phyloP scores from a whole-genome alignment of 371 early-diverging fungal species.

The Zopfochytrium polystomum region DNA sequence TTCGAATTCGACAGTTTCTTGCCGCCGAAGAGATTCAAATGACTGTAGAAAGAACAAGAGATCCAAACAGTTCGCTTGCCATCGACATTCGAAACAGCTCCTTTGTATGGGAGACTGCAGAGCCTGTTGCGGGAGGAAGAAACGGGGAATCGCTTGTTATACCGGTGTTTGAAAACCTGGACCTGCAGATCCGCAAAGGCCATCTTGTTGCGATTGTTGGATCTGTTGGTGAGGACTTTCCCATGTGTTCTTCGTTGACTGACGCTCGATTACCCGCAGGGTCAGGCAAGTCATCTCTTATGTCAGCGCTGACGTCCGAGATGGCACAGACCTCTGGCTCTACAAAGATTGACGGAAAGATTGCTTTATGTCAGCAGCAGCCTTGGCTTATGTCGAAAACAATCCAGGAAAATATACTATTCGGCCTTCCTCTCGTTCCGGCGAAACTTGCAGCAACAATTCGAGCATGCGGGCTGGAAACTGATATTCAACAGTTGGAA shows the following conservation, averaged over 20 bases:
- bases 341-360: slow-evolving; percentile 56
- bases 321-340: slow-evolving; percentile 35
- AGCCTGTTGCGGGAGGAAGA: too few relatives aligned
- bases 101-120: too few relatives aligned
- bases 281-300: slow-evolving; percentile 50
- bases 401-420: slow-evolving; percentile 82
- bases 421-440: slow-evolving; percentile 51
- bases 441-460: slow-evolving; percentile 17
- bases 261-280: slow-evolving; percentile 17
- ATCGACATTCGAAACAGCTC: too few relatives aligned
- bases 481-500: slow-evolving; percentile 62
- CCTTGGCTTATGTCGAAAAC: slow-evolving; percentile 90
- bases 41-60: too few relatives aligned
- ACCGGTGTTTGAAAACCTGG: slow-evolving; percentile 15
- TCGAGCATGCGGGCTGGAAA: slow-evolving; percentile 51
- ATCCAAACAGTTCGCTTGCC: too few relatives aligned
- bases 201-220: slow-evolving; percentile 41
- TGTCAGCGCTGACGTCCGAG: slow-evolving; percentile 50
- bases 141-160: background rate
- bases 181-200: slow-evolving; percentile 17
- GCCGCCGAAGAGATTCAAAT: too few relatives aligned
- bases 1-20: too few relatives aligned
- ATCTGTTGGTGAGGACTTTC: slow-evolving; percentile 34
- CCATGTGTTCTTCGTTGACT: background rate
- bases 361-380: slow-evolving; percentile 83